These are phyloP conservation scores for Haplosporangium sp. DNA, from an alignment of 371 early-diverging fungal genomes.

Conservation along the genomic window DNA sequence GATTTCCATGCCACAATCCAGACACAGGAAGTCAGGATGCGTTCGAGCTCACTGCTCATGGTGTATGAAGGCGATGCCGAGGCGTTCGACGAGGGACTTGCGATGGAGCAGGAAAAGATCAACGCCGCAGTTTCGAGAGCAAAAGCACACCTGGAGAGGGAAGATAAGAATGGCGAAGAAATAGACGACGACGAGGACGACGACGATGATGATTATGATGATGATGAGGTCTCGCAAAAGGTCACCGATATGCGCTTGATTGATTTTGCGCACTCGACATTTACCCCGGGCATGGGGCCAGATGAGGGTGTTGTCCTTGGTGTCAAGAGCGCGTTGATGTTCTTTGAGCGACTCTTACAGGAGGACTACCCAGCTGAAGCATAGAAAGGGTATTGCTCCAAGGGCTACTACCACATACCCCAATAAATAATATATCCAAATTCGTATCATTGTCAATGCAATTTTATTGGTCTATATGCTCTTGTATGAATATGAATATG, in stretches of 20 bases:
- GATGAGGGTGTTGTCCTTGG: conserved; percentile 65
- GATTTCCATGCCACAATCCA: conserved; percentile 63
- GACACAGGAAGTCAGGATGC: conserved; percentile 65
- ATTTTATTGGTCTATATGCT: too few species aligned
- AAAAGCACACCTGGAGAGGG: conserved; percentile 21
- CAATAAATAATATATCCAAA: too few species aligned
- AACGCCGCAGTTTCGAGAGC: conserved; percentile 30
- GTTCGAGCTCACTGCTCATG: conserved; percentile 75
- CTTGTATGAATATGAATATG: neutral
- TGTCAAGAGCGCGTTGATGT: conserved; percentile 46
- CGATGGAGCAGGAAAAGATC: conserved; percentile 48
- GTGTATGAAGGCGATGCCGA: conserved; percentile 76
- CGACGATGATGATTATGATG: conserved; percentile 59
- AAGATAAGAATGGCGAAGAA: conserved; percentile 44
- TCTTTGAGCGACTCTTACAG: conserved; percentile 39
- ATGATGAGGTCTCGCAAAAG: conserved; percentile 56
- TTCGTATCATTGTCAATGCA: too few species aligned
- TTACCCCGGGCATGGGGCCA: conserved; percentile 63
- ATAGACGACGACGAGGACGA: conserved; percentile 59
- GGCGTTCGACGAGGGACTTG: conserved; percentile 58
- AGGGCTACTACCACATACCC: too few species aligned
- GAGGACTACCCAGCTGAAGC: conserved; percentile 27
- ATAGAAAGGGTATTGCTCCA: neutral
- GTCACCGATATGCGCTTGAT: conserved; percentile 72
- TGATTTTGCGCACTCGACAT: conserved; percentile 83